Evolutionary conservation across 495 filamentous ascomycete species (phyloP), one percentile per base, ranked within the genome.

Genomic region (Friedmanniomyces endolithicus): DNA sequence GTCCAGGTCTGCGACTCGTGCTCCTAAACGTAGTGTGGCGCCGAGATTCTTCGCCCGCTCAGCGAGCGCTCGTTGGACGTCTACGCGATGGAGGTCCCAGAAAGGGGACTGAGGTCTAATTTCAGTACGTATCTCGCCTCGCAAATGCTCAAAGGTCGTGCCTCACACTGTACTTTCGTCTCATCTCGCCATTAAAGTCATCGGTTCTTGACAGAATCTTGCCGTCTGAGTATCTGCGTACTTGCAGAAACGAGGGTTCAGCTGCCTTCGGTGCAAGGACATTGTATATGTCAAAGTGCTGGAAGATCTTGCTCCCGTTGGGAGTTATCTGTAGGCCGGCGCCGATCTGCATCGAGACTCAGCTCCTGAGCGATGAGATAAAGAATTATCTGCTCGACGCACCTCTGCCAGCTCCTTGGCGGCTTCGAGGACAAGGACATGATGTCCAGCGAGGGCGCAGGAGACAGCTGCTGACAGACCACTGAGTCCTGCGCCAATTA

Each of bases 401-500:
- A 76, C 71, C 61, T 84, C 79, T 27, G 72, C 75, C n/a, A 85
- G 72, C 27, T 76, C 73, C 44, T 70, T 65, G n/a, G 81, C 79
- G 48, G 75, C 70, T 63, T 88, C 84, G 47, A 87, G 72, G 12
- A 88, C 71, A 1, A 67, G 63, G 17, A 86, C 80, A 11, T 64
- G 57, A 67, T 87, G 84, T 16, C 82, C 83, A 8, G 77, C 70
- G 14, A 79, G 72, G 6, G 74, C 71, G 57, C 74, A 69, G 11
- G 78, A 71, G 58, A 87, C 83, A 6, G 83, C 83, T 0, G 81
- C 75, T 16, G 75, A 76, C 19, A 88, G 72, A 4, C 84, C 84
- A 37, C 77, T 76, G n/a, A 88, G 74, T 17, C 84, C 84, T 8
- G 81, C 84, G 17, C 84, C 84, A 20, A 84, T 70, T 2, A 87